These are phyloP conservation scores for Cystobasidium sp. DNA, from an alignment of 1,284 basidiomycete genomes.

Conservation along the genomic window DNA sequence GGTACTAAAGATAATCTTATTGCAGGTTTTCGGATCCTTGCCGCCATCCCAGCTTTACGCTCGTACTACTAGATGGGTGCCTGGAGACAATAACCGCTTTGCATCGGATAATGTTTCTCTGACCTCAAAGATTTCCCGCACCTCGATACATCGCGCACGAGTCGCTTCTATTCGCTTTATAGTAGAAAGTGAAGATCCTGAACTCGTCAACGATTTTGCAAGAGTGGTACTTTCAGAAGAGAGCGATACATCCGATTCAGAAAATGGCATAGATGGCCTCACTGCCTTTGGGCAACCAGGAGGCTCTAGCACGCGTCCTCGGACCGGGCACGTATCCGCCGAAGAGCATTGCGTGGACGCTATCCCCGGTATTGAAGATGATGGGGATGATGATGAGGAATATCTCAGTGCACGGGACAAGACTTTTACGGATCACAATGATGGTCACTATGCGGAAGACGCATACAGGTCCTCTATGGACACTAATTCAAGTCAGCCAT, in stretches of 20 bases:
- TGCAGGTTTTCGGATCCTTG: constrained; percentile 33
- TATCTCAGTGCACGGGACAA: background rate
- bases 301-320: background rate
- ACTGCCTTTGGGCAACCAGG: background rate
- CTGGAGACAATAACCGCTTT: background rate
- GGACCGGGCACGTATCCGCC: background rate
- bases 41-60: constrained; percentile 32
- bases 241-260: constrained; percentile 22
- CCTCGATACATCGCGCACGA: constrained; percentile 10
- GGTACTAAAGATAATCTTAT: background rate
- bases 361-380: background rate
- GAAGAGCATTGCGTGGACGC: background rate
- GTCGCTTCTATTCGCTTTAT: constrained; percentile 28
- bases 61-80: background rate
- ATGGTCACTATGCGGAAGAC: background rate
- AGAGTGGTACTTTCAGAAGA: constrained; percentile 32
- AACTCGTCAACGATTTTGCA: constrained; percentile 30
- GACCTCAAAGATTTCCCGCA: background rate
- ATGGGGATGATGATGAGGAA: background rate
- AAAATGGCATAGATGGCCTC: background rate
- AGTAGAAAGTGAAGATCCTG: constrained; percentile 28
- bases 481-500: background rate
- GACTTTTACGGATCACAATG: background rate
- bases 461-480: background rate
- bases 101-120: constrained; percentile 12